These are phyloP conservation scores for Fraxinus xanthoxyloides DNA, from an alignment of 305 asterid genomes.

Conservation along the genomic window DNA sequence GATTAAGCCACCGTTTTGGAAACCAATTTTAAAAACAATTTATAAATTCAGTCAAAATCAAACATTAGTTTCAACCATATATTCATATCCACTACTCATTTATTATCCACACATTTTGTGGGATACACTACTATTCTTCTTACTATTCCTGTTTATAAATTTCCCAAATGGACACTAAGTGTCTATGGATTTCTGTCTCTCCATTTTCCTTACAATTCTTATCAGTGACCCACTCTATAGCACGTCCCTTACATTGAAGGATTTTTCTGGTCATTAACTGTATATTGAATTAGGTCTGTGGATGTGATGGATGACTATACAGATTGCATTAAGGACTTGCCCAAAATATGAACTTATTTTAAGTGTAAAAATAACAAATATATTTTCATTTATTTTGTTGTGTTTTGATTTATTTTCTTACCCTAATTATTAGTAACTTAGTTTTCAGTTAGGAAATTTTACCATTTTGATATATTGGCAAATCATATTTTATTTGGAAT, in stretches of 20 bases:
- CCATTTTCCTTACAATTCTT: slow-evolving; percentile 16
- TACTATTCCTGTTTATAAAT: background rate
- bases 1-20: background rate
- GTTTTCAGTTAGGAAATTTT: background rate
- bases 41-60: background rate
- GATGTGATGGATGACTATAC: background rate
- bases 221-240: background rate
- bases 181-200: background rate
- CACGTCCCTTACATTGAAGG: background rate
- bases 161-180: background rate
- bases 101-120: background rate
- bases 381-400: background rate
- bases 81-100: background rate
- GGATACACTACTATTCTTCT: background rate
- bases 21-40: background rate
- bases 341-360: background rate
- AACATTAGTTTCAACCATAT: background rate
- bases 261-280: background rate
- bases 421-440: background rate
- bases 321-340: background rate
- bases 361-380: background rate
- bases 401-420: background rate
- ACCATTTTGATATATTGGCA: background rate
- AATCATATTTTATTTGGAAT: background rate
- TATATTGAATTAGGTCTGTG: background rate